Evolutionary conservation across 2,329 filamentous ascomycete species (phyloP), one percentile per base, ranked within the genome.

Genomic region (Aspergillus neoniger): DNA sequence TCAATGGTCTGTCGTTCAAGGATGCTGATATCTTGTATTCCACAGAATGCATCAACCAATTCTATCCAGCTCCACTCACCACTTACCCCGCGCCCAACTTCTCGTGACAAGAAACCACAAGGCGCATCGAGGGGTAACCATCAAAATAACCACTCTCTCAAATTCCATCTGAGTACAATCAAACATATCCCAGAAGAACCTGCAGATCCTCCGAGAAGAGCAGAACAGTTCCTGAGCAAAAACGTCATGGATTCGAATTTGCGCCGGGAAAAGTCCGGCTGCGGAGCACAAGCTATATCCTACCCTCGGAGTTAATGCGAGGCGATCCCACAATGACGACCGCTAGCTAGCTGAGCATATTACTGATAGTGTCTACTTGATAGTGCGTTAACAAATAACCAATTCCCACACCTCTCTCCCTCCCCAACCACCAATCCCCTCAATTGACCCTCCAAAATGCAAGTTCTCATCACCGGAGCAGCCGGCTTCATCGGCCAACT

Each of bases 401-500:
- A 21, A 30, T 51, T 9, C 49, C 8, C 21, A 48, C 23, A 12
- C 23, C 7, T n/a, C 10, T 1, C 15, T 17, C n/a, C 2, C n/a
- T 10, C 15, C 25, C 4, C n/a, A 17, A 49, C 6, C 6, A 15
- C 41, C 21, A 47, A 12, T 10, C 21, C 36, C 17, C 7, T 50
- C 6, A n/a, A 38, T 55, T 60, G 23, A 12, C 15, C 9, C n/a
- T 25, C 17, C 50, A 67, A 55, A 38, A 80, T 79, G 77, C 75
- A 80, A 60, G 80, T 89, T 43, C 82, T 88, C 70, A 86, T 89
- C 67, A 89, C 86, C 9, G 86, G 87, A 5, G 86, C 82, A 7
- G 83, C 83, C 48, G 87, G 87, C 61, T 88, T 89, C 71, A 83
- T 89, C 59, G 86, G 86, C 69, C 86, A 88, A 71, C 80, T 84